Evolutionary conservation across 148 eudicot species (phyloP), one percentile per base, ranked within the genome.

Genomic region (Camellia sinensis): DNA sequence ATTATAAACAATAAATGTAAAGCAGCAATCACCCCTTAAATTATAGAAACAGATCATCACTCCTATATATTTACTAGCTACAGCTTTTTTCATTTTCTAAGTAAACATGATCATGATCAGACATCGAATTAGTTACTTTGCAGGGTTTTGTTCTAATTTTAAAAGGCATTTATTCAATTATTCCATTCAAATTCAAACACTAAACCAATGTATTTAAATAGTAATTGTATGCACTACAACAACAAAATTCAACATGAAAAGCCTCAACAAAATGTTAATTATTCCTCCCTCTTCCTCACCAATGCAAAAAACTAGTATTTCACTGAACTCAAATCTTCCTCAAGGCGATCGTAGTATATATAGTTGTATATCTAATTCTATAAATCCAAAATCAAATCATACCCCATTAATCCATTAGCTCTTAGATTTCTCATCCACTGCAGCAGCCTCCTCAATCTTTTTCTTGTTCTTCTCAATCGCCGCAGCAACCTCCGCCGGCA

Each of bases 391-490:
- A 54, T 29, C 7, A 46, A 0, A 15, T 53, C 19, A n/a, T 71
- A 72, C 79, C 75, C 75, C 52, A 68, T 63, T 46, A 60, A 77
- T 50, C 71, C 13, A 73, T 45, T 52, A 17, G 22, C 66, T 68
- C 61, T 78, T 72, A 15, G 41, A 45, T 41, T 83, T 78, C 86
- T 80, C 85, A 66, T 86, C 82, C 6, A 83, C 86, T 46, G 84
- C 89, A 7, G 83, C 87, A 29, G 37, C 37, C 37, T 29, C 37
- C 67, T 68, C 84, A n/a, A 90, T 75, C 77, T 52, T 65, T 88
- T 92, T 93, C 89, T 89, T 93, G 65, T 95, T 95, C 90, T 88
- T 93, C 86, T 93, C 97, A 17, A 95, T 84, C 9, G 99, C 98
- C 46, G 80, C 82, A 6, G 98, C 98, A 5, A 95, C 97, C 86